Base-by-base conservation (phyloP, 495 filamentous ascomycete genomes). In the Trichoderma asperelloides region DNA sequence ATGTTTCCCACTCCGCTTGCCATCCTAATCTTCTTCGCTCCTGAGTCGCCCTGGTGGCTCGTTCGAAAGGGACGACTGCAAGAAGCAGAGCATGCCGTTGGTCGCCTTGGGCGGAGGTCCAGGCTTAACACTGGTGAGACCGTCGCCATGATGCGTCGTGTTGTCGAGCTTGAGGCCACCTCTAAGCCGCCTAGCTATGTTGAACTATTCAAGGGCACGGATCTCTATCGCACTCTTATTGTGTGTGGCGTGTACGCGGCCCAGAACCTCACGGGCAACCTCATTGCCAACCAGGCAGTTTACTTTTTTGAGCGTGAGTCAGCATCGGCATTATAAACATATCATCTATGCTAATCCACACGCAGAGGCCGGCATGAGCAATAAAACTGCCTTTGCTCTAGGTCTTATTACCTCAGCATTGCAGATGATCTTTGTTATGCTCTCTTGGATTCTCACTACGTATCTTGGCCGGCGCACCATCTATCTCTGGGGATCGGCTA, bases 41-140 rank as follows among this genome's bases (percentile, higher is more conserved):
- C 80, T 4, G 82, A 85, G 65, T 79, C 79, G 8, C 80, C 82
- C 5, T 84, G 80, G 74, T 81, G 80, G 76, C 73, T 84, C 7
- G 78, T 80, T 30, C 74, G 78, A 15, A 75, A 78, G 47, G 78
- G 74, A 21, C 74, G 74, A 30, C 65, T 78, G 25, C 79, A 82
- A 11, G 77, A 78, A 0, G 82, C 82, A 18, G 66, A 68, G 0
- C 15, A 21, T 1, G 73, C 78, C 6, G 74, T 84, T 62, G 71
- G 76, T 12, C 75, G 79, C 37, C 79, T 81, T 13, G 76, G 74
- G 27, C 63, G 62, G 66, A 69, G 65, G 11, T 69, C 62, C 3
- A 39, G 27, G 66, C 21, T 72, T 72, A 25, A 74, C 77, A 57
- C 77, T 77, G 62, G 72, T 73, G 40, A 79, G 68, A 78, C 76